These are phyloP conservation scores for Candida morakotiae DNA, from an alignment of 805 yeast species.

Conservation along the genomic window DNA sequence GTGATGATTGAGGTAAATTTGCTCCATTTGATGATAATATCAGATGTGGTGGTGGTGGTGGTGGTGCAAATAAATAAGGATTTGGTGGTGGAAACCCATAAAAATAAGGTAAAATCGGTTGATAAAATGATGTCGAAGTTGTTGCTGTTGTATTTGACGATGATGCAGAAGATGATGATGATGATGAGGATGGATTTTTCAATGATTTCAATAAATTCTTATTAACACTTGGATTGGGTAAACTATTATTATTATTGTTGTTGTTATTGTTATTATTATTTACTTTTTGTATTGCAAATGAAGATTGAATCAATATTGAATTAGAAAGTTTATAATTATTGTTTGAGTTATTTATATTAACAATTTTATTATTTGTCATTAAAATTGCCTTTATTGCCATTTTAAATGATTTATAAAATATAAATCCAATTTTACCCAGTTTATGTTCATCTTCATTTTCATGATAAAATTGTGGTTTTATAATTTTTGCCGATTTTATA, in stretches of 20 bases:
- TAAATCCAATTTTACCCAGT: constrained; percentile 50
- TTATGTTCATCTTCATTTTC: constrained; percentile 10
- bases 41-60: background rate
- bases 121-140: constrained; percentile 7
- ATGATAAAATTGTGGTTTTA: constrained; percentile 37
- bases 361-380: constrained; percentile 41
- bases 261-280: background rate
- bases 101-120: constrained; percentile 9
- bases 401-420: constrained; percentile 53
- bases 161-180: background rate
- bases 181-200: background rate
- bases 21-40: background rate
- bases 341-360: constrained; percentile 9
- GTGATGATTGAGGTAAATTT: no score
- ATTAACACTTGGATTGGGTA: background rate
- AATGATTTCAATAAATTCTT: background rate
- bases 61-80: constrained; percentile 5
- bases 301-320: constrained; percentile 28
- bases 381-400: constrained; percentile 63
- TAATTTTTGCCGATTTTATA: constrained; percentile 38
- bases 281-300: constrained; percentile 38
- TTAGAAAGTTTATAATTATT: constrained; percentile 8
- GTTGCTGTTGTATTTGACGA: no score
- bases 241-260: background rate
- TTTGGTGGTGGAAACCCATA: constrained; percentile 9